A percentile compares a stretch with the other conserved stretches of the same genome.
These are phyloP conservation scores for Nicotiana noctiflora DNA, from an alignment of 257 asterid species.

Conservation along the genomic window DNA sequence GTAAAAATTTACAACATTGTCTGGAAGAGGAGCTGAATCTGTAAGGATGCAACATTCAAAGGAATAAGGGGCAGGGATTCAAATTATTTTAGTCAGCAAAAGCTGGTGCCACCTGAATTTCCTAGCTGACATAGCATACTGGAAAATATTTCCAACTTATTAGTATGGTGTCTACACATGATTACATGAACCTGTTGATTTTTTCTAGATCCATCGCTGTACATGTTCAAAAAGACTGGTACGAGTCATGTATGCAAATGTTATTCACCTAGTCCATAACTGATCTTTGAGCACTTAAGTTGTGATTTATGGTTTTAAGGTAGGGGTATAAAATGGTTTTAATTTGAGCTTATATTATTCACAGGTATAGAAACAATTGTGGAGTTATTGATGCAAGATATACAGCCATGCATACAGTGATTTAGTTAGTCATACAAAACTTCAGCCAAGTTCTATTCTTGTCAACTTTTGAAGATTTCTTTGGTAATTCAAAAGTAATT, in stretches of 20 bases:
- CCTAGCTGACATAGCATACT: neutral
- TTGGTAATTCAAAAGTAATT: neutral
- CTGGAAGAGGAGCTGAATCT: neutral
- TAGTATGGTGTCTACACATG: neutral
- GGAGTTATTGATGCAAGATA: neutral
- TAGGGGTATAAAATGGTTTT: neutral
- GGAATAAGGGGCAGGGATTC: neutral
- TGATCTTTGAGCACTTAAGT: neutral
- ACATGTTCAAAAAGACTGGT: neutral
- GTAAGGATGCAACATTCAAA: neutral
- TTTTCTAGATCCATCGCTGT: neutral
- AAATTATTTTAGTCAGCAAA: neutral
- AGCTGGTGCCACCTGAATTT: neutral
- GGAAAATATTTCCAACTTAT: neutral
- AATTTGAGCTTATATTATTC: neutral
- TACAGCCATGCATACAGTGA: neutral
- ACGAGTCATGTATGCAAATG: neutral
- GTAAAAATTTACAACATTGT: neutral
- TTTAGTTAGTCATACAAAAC: neutral
- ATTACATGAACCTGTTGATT: neutral
- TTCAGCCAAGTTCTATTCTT: neutral
- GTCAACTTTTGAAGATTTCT: neutral
- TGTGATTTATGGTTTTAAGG: neutral
- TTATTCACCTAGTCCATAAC: neutral
- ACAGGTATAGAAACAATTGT: neutral